Percentiles rank a stretch among this genome's conserved stretches.
phyloP scores from a whole-genome alignment of 768 basidiomycete genomes.

The Suillus lakei region DNA sequence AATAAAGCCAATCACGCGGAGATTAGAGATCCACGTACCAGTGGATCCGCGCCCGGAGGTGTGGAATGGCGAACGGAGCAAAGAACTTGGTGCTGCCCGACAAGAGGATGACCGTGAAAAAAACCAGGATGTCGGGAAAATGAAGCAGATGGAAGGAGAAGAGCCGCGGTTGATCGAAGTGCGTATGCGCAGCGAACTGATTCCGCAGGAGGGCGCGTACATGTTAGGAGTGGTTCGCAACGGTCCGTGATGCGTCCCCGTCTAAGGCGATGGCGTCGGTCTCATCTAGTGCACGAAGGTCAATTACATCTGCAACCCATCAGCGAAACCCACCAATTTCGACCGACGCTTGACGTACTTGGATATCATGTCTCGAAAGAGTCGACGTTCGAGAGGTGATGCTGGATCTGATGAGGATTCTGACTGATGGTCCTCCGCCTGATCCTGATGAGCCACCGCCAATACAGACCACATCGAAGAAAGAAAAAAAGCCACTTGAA shows the following conservation, averaged over 20 bases:
- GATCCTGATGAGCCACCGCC: constrained; percentile 75
- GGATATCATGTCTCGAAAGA: constrained; percentile 71
- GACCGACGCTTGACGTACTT: constrained; percentile 84
- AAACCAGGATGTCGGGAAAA: constrained; percentile 60
- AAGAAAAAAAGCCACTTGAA: constrained; percentile 65
- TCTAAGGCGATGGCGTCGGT: constrained; percentile 8
- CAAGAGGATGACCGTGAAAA: constrained; percentile 80
- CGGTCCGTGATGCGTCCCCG: constrained; percentile 48
- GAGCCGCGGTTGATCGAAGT: constrained; percentile 71
- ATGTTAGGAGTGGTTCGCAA: constrained; percentile 80
- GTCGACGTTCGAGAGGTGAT: constrained; percentile 49
- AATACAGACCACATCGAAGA: constrained; percentile 44
- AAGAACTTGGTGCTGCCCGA: constrained; percentile 66
- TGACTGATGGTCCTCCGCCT: constrained; percentile 77
- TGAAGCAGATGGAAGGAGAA: constrained; percentile 50
- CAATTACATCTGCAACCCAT: constrained; percentile 80
- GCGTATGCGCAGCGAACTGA: constrained; percentile 73
- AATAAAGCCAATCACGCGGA: constrained; percentile 62
- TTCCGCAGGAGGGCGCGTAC: constrained; percentile 66
- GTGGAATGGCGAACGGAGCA: constrained; percentile 75
- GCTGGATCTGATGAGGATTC: constrained; percentile 70
- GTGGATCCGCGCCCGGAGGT: constrained; percentile 82
- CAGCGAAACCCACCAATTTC: constrained; percentile 78
- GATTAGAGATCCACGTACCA: constrained; percentile 81
- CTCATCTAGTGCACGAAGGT: constrained; percentile 45